Base-by-base conservation (phyloP, 441 rosid genomes). In the Iberis amara region DNA sequence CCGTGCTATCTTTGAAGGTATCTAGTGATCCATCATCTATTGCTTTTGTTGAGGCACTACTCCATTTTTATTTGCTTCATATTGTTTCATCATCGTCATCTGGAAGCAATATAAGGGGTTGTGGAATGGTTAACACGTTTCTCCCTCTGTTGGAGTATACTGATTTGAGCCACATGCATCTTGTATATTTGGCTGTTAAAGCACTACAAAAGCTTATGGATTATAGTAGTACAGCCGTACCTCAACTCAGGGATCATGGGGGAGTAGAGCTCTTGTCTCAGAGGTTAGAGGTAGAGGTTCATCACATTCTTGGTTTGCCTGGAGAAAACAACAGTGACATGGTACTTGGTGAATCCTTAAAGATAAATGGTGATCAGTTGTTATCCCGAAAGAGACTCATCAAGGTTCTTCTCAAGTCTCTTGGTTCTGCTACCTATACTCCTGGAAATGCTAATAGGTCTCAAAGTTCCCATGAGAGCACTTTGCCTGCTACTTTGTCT, bases 151-250 rank as follows among this genome's bases (percentile, higher is more conserved):
- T 94, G 74, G 96, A 89, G 78, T 88, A 94, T 70, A 63, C 83
- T 55, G 88, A 94, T 69, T 79, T 92, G 42, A 76, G 64, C 60
- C 99, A 89, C 61, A 70, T 83, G 75, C 90, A 83, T 70, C 97
- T 94, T 75, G 97, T 94, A 11, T 84, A 85, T 72, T 76, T 85
- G 79, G 95, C 97, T 51, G 94, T 86, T 52, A 94, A 89, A 82
- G 86, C 94, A 46, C 51, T 89, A 47, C 97, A 89, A 46, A 94
- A 89, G 80, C 97, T 94, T 54, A 84, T 92, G 96, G 97, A 92
- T 71, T 92, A 76, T 73, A 89, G 95, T 72, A 86, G 90, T 62
- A 81, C 99, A 57, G 95, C 99, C 11, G 97, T 94, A 26, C 70
- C 95, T 42, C 66, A 80, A 64, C 86, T 94, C 69, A 75, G 94